A percentile compares a stretch with the other conserved stretches of the same genome.
Conservation (phyloP, 1,139 yeast species). For the Yamadazyma epiphylla region DNA sequence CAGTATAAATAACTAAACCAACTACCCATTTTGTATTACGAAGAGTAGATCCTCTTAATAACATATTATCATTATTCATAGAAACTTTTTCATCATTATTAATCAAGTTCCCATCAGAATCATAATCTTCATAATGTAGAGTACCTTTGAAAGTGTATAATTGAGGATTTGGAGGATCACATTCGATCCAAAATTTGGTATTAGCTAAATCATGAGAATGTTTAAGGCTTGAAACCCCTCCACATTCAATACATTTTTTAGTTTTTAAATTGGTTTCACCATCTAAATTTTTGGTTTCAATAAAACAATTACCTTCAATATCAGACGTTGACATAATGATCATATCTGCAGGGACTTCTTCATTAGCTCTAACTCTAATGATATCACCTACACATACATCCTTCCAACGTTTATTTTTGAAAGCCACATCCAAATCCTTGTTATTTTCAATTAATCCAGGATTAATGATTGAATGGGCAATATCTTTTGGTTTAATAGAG, state of each 20-base stretch:
- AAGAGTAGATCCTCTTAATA: conserved; percentile 50
- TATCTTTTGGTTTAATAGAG: conserved; percentile 14
- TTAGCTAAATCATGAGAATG: conserved; percentile 43
- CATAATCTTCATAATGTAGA: conserved; percentile 28
- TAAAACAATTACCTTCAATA: conserved; percentile 84
- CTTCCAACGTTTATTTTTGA: conserved; percentile 81
- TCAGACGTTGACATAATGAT: conserved; percentile 79
- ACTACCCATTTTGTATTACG: conserved; percentile 56
- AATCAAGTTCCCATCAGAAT: conserved; percentile 25
- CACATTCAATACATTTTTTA: conserved; percentile 46
- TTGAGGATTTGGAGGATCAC: conserved; percentile 56
- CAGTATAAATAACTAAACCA: conserved; percentile 51
- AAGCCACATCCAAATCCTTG: conserved; percentile 20
- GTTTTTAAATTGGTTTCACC: conserved; percentile 60
- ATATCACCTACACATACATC: conserved; percentile 86
- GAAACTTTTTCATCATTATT: conserved; percentile 31
- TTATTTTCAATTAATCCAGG: conserved; percentile 20
- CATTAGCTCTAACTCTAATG: conserved; percentile 78
- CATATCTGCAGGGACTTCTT: conserved; percentile 92
- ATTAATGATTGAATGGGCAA: conserved; percentile 27
- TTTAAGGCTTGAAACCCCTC: conserved; percentile 27
- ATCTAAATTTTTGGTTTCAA: conserved; percentile 81
- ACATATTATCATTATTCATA: conserved; percentile 44
- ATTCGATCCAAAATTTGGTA: conserved; percentile 40
- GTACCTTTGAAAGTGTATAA: conserved; percentile 56